Evolutionary conservation across 1,139 yeast species (phyloP), one percentile per base, ranked within the genome.

Genomic region (Geotrichum australiense): DNA sequence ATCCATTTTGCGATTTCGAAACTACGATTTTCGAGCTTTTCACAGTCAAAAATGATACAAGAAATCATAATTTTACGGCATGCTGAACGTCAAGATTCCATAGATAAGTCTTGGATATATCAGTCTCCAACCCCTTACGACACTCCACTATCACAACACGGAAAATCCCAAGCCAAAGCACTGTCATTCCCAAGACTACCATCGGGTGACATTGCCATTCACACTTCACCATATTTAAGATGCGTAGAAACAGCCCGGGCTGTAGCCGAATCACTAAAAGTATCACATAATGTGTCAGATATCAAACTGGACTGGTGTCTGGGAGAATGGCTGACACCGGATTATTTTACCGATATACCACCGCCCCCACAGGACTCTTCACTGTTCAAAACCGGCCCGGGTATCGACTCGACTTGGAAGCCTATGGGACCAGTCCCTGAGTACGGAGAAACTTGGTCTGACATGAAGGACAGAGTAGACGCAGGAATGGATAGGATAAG

Each of bases 261-360:
- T 22, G 50, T 64, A 16, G 63, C 62, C 11, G 39, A 43, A 35
- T 47, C 45, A 31, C 36, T 52, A 26, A 14, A 24, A 5, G 12
- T 16, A 3, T 11, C 27, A 37, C 15, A 23, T 21, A 12, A 15
- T 33, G 12, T 18, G n/a, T 27, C 22, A n/a, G 21, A 30, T 26
- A 29, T 64, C 18, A 53, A 64, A 18, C 27, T 64, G 29, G 66
- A 62, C 47, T 51, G 63, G 3, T 61, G 57, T 19, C 53, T 65
- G 32, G 69, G 69, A 15, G 69, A 65, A 43, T 65, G 68, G 68
- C 59, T 60, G 43, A 62, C 64, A 2, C 57, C 64, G 2, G 69
- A 63, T 49, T 65, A 65, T 47, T 65, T 56, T 45, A 42, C 54
- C 6, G 53, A 55, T 33, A 53, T 54, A 12, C 43, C 55, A 1